These are phyloP conservation scores for Fusarium agapanthi DNA, from an alignment of 2,329 filamentous ascomycete genomes.

Conservation along the genomic window DNA sequence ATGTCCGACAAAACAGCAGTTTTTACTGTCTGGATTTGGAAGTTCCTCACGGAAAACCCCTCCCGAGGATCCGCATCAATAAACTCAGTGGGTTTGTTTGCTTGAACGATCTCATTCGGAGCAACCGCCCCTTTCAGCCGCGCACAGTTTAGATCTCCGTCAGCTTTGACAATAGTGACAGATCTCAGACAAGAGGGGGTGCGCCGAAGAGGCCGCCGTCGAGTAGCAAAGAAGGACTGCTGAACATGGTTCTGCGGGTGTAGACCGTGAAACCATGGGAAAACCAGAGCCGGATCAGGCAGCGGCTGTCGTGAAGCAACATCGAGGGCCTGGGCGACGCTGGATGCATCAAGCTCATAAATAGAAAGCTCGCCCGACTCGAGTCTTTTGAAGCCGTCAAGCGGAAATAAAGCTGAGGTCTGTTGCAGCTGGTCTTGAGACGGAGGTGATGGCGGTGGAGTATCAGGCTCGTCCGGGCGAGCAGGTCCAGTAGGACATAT, in stretches of 20 bases:
- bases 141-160: slow-evolving; percentile 76
- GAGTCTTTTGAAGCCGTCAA: slow-evolving; percentile 65
- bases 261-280: slow-evolving; percentile 95
- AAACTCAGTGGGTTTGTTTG: slow-evolving; percentile 66
- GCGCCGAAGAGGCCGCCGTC: slow-evolving; percentile 74
- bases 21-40: slow-evolving; percentile 94
- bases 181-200: slow-evolving; percentile 79
- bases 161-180: slow-evolving; percentile 87
- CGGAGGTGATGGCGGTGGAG: slow-evolving; percentile 72
- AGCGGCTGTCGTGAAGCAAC: slow-evolving; percentile 81
- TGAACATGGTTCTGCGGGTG: slow-evolving; percentile 91
- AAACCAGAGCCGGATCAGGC: slow-evolving; percentile 85
- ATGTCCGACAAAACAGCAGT: slow-evolving; percentile 89
- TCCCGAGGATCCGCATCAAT: slow-evolving; percentile 85
- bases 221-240: slow-evolving; percentile 85
- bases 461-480: slow-evolving; percentile 61
- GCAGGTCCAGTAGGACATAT: slow-evolving; percentile 83
- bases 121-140: slow-evolving; percentile 88
- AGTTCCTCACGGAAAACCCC: slow-evolving; percentile 95
- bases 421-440: slow-evolving; percentile 67
- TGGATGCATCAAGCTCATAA: slow-evolving; percentile 76
- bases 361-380: slow-evolving; percentile 66
- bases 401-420: slow-evolving; percentile 78
- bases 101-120: slow-evolving; percentile 79
- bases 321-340: slow-evolving; percentile 77